These are phyloP conservation scores for Proliferodiscus dingleyae DNA, from an alignment of 2,329 filamentous ascomycete genomes.

Conservation along the genomic window DNA sequence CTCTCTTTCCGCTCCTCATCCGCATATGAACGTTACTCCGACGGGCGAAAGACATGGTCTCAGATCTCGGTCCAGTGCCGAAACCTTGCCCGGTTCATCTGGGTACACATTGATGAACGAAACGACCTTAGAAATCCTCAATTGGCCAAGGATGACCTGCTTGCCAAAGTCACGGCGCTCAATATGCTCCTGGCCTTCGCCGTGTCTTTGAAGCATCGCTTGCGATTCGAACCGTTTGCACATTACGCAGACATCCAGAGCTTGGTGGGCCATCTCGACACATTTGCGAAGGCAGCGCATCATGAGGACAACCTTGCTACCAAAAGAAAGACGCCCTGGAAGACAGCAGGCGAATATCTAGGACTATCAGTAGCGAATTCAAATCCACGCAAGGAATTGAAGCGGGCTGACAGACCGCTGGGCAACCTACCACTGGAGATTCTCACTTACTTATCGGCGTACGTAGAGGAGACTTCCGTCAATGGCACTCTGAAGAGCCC, in stretches of 20 bases:
- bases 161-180: slow-evolving; percentile 62
- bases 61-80: slow-evolving; percentile 57
- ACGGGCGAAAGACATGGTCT: slow-evolving; percentile 60
- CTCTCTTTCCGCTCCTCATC: slow-evolving; percentile 73
- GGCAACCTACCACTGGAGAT: slow-evolving; percentile 84
- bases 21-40: slow-evolving; percentile 66
- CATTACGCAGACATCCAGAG: slow-evolving; percentile 70
- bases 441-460: slow-evolving; percentile 59
- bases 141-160: slow-evolving; percentile 58
- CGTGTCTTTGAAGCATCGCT: slow-evolving; percentile 73
- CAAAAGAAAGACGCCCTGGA: slow-evolving; percentile 40
- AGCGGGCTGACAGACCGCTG: slow-evolving; percentile 65
- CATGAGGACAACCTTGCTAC: slow-evolving; percentile 37
- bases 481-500: slow-evolving; percentile 34
- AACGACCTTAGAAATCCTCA: slow-evolving; percentile 36
- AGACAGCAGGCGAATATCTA: slow-evolving; percentile 65
- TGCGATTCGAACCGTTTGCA: slow-evolving; percentile 78
- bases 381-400: slow-evolving; percentile 74
- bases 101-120: slow-evolving; percentile 68
- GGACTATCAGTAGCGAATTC: slow-evolving; percentile 71
- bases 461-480: slow-evolving; percentile 19
- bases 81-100: slow-evolving; percentile 71
- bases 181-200: slow-evolving; percentile 76
- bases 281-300: slow-evolving; percentile 59
- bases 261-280: slow-evolving; percentile 67